phyloP scores from a whole-genome alignment of 352 stramenopile species.

The Phytophthora idaei region DNA sequence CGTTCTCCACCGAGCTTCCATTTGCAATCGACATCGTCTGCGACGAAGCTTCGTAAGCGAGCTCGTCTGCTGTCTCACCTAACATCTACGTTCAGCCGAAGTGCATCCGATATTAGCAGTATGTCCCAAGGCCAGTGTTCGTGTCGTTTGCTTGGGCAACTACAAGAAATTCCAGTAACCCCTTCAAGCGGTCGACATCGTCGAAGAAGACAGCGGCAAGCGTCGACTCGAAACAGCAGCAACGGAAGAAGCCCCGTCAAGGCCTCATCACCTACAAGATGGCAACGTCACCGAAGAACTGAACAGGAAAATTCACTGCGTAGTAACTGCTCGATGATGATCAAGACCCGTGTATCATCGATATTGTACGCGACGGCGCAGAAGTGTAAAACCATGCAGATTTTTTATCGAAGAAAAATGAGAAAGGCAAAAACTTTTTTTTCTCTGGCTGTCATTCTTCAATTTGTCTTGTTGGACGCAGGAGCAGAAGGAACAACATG shows the following conservation, averaged over 20 bases:
- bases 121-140: conserved; percentile 7
- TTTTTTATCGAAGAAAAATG: background rate
- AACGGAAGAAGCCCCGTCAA: conserved; percentile 6
- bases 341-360: conserved; percentile 9
- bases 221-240: conserved; percentile 17
- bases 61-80: conserved; percentile 23
- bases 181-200: conserved; percentile 15
- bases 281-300: conserved; percentile 16
- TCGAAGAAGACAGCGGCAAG: conserved; percentile 5
- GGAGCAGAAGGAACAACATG: conserved; percentile 18
- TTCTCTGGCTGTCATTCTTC: conserved; percentile 13
- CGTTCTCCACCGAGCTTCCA: conserved; percentile 3
- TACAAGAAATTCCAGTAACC: conserved; percentile 7
- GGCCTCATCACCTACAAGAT: conserved; percentile 12
- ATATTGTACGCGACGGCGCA: conserved; percentile 7
- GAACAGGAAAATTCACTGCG: conserved; percentile 11
- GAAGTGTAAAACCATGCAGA: conserved; percentile 2
- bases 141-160: conserved; percentile 20
- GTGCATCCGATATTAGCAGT: conserved; percentile 2
- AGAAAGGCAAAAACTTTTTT: conserved; percentile 29
- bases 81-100: conserved; percentile 16
- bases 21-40: background rate
- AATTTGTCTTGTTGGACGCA: conserved; percentile 11
- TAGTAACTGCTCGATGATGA: conserved; percentile 21
- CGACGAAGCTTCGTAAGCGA: conserved; percentile 25